phyloP scores from a whole-genome alignment of 2,329 filamentous ascomycete genomes.

The Aureobasidium sp. region DNA sequence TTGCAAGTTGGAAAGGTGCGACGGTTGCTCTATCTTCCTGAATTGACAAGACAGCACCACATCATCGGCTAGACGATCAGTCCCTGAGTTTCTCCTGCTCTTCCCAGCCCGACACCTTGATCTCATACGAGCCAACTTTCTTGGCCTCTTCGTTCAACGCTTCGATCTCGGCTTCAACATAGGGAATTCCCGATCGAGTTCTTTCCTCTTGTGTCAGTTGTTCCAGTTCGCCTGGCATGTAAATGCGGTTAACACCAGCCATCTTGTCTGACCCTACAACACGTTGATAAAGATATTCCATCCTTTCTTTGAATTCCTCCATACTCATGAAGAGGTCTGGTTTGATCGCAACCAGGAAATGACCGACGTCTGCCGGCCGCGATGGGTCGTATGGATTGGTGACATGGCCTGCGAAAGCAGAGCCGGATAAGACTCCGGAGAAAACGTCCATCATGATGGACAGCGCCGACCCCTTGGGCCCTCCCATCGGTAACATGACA shows the following conservation, averaged over 20 bases:
- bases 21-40: not conserved
- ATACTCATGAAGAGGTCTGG: constrained; percentile 32
- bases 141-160: constrained; percentile 45
- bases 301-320: constrained; percentile 34
- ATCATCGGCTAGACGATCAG: not conserved
- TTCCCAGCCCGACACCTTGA: constrained; percentile 12
- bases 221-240: constrained; percentile 53
- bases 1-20: not conserved
- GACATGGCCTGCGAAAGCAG: constrained; percentile 71
- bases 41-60: not conserved
- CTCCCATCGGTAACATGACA: constrained; percentile 81
- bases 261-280: constrained; percentile 46
- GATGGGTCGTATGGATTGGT: constrained; percentile 64
- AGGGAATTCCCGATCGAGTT: constrained; percentile 41
- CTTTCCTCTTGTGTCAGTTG: constrained; percentile 41
- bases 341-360: constrained; percentile 32
- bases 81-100: not conserved
- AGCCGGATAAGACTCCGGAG: constrained; percentile 68
- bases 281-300: constrained; percentile 51
- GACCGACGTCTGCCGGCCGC: constrained; percentile 38
- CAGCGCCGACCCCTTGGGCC: constrained; percentile 71
- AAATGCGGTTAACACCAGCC: constrained; percentile 49
- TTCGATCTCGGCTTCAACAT: constrained; percentile 41
- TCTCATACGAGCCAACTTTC: constrained; percentile 29
- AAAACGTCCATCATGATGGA: constrained; percentile 88